Base-by-base conservation (phyloP, 2,329 filamentous ascomycete species). In the Geosmithia flava region DNA sequence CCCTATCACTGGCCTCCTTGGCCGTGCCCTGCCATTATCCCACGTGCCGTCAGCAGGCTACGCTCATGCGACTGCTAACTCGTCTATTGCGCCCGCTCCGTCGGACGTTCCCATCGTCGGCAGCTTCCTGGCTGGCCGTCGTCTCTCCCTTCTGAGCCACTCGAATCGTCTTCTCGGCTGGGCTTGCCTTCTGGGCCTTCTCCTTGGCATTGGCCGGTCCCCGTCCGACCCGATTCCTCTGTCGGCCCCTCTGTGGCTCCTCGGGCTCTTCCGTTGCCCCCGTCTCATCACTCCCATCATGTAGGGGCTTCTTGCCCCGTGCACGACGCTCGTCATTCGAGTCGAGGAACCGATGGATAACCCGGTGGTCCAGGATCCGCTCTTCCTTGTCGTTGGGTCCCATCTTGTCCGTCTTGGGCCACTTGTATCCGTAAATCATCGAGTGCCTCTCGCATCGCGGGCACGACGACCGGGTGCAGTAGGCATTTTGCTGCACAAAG, bases 401-500 rank as follows among this genome's bases (percentile, higher is more conserved):
- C 23, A 84, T 80, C 52, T 75, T 84, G 51, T 95, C 85, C 0
- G 93, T 97, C 70, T 98, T 96, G 6, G 93, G 93, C 93, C 93
- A 98, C 49, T 85, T 74, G 59, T 86, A 96, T 0, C 94, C 94
- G 61, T 97, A 98, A 1, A 98, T 69, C 68, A 95, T 97, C 16
- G 87, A 94, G 60, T 98, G 93, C 0, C 93, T 80, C 67, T 98
- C 93, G 63, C 93, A 98, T 7, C 93, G 80, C 3, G 88, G 90
- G 62, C 93, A 98, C 16, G 87, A 84, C 45, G 85, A 81, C 47
- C 84, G 80, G 1, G 90, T 96, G 54, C 83, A 83, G 62, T 95
- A 96, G 0, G 87, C 88, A 53, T 97, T 85, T 41, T 80, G 75
- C 62, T 97, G 91, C 6, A 97, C 84, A 60, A 97, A 98, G 51